phyloP scores from a whole-genome alignment of 1,139 yeast genomes.

The Pichia sp. region DNA sequence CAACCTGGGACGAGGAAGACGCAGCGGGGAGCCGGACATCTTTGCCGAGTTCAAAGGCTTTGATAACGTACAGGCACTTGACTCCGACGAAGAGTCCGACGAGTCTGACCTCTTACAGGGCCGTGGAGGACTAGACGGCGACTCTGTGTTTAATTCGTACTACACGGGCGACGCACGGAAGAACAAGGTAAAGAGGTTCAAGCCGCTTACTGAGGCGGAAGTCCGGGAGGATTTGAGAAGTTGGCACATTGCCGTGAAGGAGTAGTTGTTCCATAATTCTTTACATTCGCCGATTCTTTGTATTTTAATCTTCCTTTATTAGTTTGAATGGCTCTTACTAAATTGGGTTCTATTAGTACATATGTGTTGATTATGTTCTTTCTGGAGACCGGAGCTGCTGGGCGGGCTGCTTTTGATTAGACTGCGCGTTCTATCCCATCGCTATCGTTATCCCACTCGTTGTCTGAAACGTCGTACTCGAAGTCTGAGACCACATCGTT shows the following conservation, averaged over 20 bases:
- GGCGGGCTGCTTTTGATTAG: neutral
- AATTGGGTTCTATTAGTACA: neutral
- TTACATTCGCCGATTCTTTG: neutral
- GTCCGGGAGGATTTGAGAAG: conserved; percentile 31
- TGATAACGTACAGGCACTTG: conserved; percentile 7
- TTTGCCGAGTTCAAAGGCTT: conserved; percentile 27
- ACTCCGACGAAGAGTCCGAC: conserved; percentile 4
- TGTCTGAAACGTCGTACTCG: conserved; percentile 15
- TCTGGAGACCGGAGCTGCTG: too few species aligned
- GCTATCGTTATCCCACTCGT: conserved; percentile 27
- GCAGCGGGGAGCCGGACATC: conserved; percentile 10
- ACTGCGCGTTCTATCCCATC: conserved; percentile 29
- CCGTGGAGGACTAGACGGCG: conserved; percentile 7
- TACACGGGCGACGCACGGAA: neutral
- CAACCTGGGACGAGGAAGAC: neutral
- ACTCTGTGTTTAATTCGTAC: neutral
- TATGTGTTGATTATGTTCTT: too few species aligned
- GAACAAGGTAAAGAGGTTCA: conserved; percentile 13
- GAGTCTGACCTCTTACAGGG: conserved; percentile 5
- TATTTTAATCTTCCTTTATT: neutral
- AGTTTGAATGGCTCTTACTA: neutral
- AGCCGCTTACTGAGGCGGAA: conserved; percentile 29
- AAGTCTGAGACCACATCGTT: conserved; percentile 22
- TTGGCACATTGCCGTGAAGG: conserved; percentile 26
- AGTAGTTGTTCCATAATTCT: too few species aligned